phyloP scores from a whole-genome alignment of 768 basidiomycete genomes.

The Porpolomopsis calyptriformis region DNA sequence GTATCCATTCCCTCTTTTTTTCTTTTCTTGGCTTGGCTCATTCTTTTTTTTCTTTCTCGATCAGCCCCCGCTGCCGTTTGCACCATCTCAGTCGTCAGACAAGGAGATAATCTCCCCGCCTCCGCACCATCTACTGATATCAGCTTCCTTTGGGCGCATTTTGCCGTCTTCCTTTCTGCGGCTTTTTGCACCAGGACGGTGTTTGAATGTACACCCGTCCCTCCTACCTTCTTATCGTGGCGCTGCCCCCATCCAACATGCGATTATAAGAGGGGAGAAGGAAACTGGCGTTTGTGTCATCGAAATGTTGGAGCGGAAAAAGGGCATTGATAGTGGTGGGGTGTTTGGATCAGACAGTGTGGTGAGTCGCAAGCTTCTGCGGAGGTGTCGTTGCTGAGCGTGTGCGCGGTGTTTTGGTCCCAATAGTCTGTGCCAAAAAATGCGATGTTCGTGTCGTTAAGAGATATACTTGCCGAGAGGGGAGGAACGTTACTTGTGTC shows the following conservation, averaged over 20 bases:
- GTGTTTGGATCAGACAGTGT: conserved; percentile 47
- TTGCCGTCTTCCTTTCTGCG: conserved; percentile 52
- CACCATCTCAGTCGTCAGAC: too few relatives aligned
- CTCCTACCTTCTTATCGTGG: conserved; percentile 82
- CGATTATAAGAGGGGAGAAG: conserved; percentile 54
- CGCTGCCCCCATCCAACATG: conserved; percentile 81
- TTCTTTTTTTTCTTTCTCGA: conserved; percentile 4
- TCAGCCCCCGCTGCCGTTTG: conserved; percentile 34
- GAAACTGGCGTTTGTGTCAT: conserved; percentile 76
- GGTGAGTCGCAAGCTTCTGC: conserved; percentile 36
- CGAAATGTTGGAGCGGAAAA: conserved; percentile 55
- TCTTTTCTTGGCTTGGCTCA: background rate
- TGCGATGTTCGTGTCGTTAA: conserved; percentile 43
- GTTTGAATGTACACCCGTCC: conserved; percentile 87
- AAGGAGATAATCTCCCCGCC: too few relatives aligned
- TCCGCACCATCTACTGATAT: conserved; percentile 53
- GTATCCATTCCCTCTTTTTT: conserved; percentile 4
- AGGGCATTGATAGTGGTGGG: conserved; percentile 71
- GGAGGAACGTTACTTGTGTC: conserved; percentile 68
- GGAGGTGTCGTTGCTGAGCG: background rate
- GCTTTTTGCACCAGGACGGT: conserved; percentile 44
- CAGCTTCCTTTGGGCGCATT: conserved; percentile 88
- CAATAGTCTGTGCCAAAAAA: conserved; percentile 41
- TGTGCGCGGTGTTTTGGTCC: background rate
- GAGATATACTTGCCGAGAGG: conserved; percentile 44